Evolutionary conservation across 192 early-diverging fungal species (phyloP).

Genomic region (Dissophora globulifera): DNA sequence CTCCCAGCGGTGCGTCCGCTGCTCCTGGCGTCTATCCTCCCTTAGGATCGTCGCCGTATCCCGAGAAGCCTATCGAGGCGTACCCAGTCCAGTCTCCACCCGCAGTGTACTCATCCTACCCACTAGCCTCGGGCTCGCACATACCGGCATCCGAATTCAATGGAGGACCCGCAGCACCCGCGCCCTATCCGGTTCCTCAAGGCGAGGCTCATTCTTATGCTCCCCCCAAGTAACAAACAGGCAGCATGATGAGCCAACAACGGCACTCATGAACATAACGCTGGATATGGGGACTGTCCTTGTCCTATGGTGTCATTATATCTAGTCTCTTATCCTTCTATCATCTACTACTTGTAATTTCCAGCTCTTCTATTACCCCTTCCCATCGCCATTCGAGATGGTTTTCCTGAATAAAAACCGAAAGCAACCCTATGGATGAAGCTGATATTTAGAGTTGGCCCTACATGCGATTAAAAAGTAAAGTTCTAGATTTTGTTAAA

Average conservation of each 20-base stretch:
- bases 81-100: slow-evolving; percentile 13
- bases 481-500: too few species aligned
- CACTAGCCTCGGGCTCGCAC: slow-evolving; percentile 3
- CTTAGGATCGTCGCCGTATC: slow-evolving; percentile 8
- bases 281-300: too few species aligned
- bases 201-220: slow-evolving; percentile 33
- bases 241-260: neutral
- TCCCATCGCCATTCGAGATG: too few species aligned
- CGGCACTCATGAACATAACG: neutral
- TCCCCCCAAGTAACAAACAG: slow-evolving; percentile 22
- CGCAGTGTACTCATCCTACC: slow-evolving; percentile 22
- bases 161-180: neutral
- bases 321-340: too few species aligned
- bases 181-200: slow-evolving; percentile 43
- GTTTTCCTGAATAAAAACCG: too few species aligned
- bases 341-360: too few species aligned
- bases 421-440: too few species aligned
- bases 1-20: slow-evolving; percentile 6
- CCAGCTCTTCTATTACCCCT: too few species aligned
- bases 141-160: neutral
- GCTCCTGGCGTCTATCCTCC: slow-evolving; percentile 11
- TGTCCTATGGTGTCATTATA: too few species aligned
- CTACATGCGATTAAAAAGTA: too few species aligned
- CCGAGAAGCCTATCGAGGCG: slow-evolving; percentile 10
- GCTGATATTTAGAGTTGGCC: too few species aligned